Conservation (phyloP, 2,329 filamentous ascomycete species). For the Botrytis aclada region DNA sequence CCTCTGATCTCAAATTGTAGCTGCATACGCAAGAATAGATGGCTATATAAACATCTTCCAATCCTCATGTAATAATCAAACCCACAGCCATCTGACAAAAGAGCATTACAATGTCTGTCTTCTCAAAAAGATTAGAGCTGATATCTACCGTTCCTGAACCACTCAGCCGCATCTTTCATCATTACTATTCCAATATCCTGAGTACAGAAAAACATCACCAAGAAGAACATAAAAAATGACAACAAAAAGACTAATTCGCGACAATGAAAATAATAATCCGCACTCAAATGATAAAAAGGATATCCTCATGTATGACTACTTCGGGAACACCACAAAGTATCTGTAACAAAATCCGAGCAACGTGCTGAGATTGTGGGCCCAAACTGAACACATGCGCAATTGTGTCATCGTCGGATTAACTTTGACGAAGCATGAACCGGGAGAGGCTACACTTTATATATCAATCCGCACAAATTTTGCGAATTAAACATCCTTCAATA, state of each 20-base stretch:
- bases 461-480: rapidly evolving
- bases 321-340: too few relatives aligned
- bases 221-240: background rate
- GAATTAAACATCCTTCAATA: background rate
- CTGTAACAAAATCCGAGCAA: too few relatives aligned
- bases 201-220: background rate
- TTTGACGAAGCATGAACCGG: too few relatives aligned
- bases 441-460: background rate
- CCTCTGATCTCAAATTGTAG: background rate
- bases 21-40: background rate
- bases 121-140: too few relatives aligned
- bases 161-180: rapidly evolving
- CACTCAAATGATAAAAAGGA: rapidly evolving
- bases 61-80: too few relatives aligned
- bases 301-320: too few relatives aligned
- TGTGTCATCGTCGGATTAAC: too few relatives aligned
- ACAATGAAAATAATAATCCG: background rate
- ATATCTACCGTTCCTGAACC: too few relatives aligned
- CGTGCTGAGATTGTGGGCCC: too few relatives aligned
- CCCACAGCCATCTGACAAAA: too few relatives aligned
- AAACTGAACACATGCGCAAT: too few relatives aligned
- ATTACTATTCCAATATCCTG: rapidly evolving
- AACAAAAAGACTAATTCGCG: background rate
- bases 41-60: background rate
- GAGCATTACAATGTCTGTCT: too few relatives aligned